Base-by-base conservation (phyloP, 148 eudicot genomes). In the Fagopyrum homotropicum region DNA sequence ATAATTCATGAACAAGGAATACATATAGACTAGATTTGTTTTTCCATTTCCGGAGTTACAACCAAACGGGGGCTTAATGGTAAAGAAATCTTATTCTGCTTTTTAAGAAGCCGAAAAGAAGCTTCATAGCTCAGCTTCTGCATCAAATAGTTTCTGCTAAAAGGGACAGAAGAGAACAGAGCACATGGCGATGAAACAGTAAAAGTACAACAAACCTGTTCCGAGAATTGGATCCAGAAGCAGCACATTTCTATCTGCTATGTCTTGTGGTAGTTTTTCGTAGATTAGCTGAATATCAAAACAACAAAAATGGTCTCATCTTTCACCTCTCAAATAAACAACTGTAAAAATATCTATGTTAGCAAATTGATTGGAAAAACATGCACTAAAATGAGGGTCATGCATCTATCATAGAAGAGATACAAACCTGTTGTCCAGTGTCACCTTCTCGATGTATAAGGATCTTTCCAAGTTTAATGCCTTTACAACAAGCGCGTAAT, bases 361-460 rank as follows among this genome's bases (percentile, higher is more conserved):
- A 61, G 15, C 68, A 61, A 61, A 61, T 29, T 61, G 68, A 61
- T 9, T 4, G 4, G 68, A 4, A 0, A 60, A 56, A 12, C 12
- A 26, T 19, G 63, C 52, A 50, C 4, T 15, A 52, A 50, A 48
- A 44, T 48, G 68, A 46, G 35, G 50, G 43, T 29, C 40, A 2
- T 35, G 40, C 40, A 35, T 35, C 40, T 35, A 35, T 52, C 6
- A 52, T 7, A 60, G 66, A 35, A 79, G 47, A 76, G 57, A 50
- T 16, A n/a, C 80, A 69, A 70, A 94, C 98, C 89, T 94, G 93
- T 72, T 92, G 89, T 66, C 90, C 97, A 60, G 89, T 92, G 83
- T 94, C 97, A 46, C 98, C 98, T 87, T 92, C 97, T 82, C 97
- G 86, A 63, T 94, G 98, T 79, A 94, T 94, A 72, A 94, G 96